Percentiles rank a stretch among this genome's conserved stretches.
Evolutionary conservation across 495 filamentous ascomycete genomes (phyloP).

Genomic region (Jackrogersella multiformis): DNA sequence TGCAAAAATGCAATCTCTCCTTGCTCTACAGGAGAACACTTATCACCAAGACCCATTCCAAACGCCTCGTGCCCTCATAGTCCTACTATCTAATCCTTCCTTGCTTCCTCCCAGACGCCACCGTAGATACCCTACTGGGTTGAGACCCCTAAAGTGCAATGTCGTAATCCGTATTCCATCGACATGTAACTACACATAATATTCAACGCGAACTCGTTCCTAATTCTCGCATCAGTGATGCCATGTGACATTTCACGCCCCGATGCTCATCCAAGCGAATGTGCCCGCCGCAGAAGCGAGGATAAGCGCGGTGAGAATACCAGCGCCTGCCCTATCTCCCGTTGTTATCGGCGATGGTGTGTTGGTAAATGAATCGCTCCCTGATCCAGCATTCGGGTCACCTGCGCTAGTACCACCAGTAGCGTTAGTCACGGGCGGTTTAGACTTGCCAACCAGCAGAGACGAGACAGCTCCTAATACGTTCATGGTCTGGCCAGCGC

Average conservation of each 20-base stretch:
- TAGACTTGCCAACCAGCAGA: conserved; percentile 53
- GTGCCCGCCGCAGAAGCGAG: conserved; percentile 38
- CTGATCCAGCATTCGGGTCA: conserved; percentile 65
- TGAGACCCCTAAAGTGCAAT: not conserved
- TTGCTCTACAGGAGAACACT: not conserved
- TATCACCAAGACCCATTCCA: not conserved
- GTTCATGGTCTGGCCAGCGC: conserved; percentile 67
- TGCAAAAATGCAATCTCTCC: conserved; percentile 1
- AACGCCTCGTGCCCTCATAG: conserved; percentile 27
- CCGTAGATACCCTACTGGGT: conserved; percentile 14
- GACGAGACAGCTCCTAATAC: conserved; percentile 60
- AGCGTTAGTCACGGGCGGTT: conserved; percentile 59
- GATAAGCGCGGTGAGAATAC: conserved; percentile 61
- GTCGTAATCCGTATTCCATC: not conserved
- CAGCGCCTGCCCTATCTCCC: conserved; percentile 65
- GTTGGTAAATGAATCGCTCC: conserved; percentile 36
- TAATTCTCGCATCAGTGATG: not conserved
- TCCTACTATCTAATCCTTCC: conserved; percentile 9
- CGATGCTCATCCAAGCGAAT: conserved; percentile 48
- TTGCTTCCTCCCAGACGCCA: conserved; percentile 26
- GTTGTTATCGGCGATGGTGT: conserved; percentile 53
- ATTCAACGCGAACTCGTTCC: conserved; percentile 3
- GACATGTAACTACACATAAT: not conserved
- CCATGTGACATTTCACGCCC: conserved; percentile 2
- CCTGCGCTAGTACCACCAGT: conserved; percentile 69